Evolutionary conservation across 2,329 filamentous ascomycete species (phyloP).

Genomic region (Pseudocercospora vitis): DNA sequence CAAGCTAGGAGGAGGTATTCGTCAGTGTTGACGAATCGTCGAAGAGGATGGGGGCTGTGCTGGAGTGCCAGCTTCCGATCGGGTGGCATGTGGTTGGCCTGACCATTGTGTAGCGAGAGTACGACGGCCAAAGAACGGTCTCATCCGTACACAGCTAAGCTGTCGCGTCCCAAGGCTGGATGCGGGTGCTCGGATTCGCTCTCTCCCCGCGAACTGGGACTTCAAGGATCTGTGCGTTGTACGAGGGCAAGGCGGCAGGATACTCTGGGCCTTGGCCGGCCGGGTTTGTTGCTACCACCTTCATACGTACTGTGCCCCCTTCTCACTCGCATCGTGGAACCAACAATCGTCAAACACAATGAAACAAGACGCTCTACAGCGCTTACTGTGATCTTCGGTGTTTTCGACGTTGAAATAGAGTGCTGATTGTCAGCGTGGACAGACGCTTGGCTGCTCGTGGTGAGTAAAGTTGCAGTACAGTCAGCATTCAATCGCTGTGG

Average conservation of each 20-base stretch:
- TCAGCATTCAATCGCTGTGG: constrained; percentile 6
- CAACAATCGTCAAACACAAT: no score
- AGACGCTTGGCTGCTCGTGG: background rate
- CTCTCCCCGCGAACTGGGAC: background rate
- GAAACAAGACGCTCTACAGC: no score
- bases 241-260: constrained; percentile 2
- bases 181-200: constrained; percentile 3
- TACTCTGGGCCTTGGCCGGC: background rate
- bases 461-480: constrained; percentile 5
- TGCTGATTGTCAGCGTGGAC: constrained; percentile 19
- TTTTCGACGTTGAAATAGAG: constrained; percentile 21
- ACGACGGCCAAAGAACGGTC: no score
- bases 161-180: background rate
- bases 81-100: constrained; percentile 4
- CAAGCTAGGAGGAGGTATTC: background rate
- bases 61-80: background rate
- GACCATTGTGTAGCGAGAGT: constrained; percentile 3
- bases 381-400: no score
- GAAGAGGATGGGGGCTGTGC: constrained; percentile 2
- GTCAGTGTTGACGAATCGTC: constrained; percentile 3
- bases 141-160: no score
- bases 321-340: no score
- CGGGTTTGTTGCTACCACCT: background rate
- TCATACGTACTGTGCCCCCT: background rate
- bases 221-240: constrained; percentile 1